Base-by-base conservation (phyloP, 805 yeast species). In the Monosporozyma aquatica region DNA sequence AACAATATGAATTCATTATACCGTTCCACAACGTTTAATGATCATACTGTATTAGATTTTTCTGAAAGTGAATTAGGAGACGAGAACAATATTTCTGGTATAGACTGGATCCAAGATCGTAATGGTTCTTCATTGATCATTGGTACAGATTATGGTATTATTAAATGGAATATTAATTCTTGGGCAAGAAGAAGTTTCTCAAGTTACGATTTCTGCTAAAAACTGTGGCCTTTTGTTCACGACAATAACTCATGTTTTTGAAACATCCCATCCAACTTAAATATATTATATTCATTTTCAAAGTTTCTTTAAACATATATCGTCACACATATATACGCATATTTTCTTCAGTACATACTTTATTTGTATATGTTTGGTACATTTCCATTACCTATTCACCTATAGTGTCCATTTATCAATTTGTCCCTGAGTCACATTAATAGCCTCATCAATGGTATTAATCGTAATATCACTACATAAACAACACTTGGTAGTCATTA, bases 401-500 rank as follows among this genome's bases (percentile, higher is more conserved):
- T 28, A 27, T 20, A 26, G 11, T 17, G 15, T 67, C 85, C 85
- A 79, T 33, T 65, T 72, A n/a, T 55, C 55, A 6, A 63, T 58
- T 28, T 69, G 72, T 3, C 48, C 55, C 37, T 62, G 69, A 33
- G 67, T 68, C 2, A 49, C 29, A n/a, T 68, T 56, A 28, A 86
- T 67, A 6, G 79, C 77, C 42, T 73, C 74, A 49, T 86, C 95
- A 37, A 87, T 71, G 13, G 73, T 71, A 40, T 76, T 79, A 43
- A 89, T 78, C 55, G 76, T 80, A 39, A 76, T 65, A 40, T 82
- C 94, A 45, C 86, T 79, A 59, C 96, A 87, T 9, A 86, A 61
- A 7, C 80, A 73, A 60, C 97, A 87, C 48, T 78, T 82, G 18
- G 72, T 70, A 0, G 77, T 66, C 18, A 85, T 58, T 14, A 84